Evolutionary conservation across 202 grass and related monocot species (phyloP), one percentile per base, ranked within the genome.

Genomic region (Setaria viridis): DNA sequence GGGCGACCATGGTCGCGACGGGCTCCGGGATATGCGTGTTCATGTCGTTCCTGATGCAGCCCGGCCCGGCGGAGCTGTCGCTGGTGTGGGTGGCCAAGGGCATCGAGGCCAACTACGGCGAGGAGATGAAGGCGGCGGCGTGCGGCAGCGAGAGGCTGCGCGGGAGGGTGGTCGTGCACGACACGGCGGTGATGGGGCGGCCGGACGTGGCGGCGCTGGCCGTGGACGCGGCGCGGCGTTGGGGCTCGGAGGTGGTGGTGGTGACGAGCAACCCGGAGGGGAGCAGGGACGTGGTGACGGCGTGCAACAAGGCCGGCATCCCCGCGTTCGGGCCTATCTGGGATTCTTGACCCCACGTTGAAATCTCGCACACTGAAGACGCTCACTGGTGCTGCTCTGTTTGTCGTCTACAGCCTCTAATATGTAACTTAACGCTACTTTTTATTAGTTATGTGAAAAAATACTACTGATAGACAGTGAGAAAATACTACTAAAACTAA

Each of bases 251-350:
- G 83, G 86, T 80, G 74, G 90, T 95, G 65, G 68, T 95, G 39
- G 91, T 95, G 66, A 95, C 93, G 32, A 95, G 91, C 83, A 95
- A 95, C 76, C 93, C 93, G 30, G 85, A 85, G 78, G 93, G 91
- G 5, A 95, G 91, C 70, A 82, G 91, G 74, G 93, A 95, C 51
- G 93, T 91, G 2, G 80, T 95, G 46, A 33, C 13, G 0, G 80
- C 46, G 1, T 95, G 93, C 66, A 82, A 58, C n/a, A 88, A 76
- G 20, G 90, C 86, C 0, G 90, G 88, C 9, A 88, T 95, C 56
- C 63, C 86, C 6, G 93, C 83, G 19, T 95, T 95, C 47, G 93
- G 88, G 11, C 93, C 90, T 1, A 92, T 95, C 29, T 95, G 90
- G 90, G 90, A 95, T 80, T 95, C 90, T 37, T 95, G 83, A 88